phyloP scores from a whole-genome alignment of 2,329 filamentous ascomycete genomes.

The Coniosporium tulheliwenetii region DNA sequence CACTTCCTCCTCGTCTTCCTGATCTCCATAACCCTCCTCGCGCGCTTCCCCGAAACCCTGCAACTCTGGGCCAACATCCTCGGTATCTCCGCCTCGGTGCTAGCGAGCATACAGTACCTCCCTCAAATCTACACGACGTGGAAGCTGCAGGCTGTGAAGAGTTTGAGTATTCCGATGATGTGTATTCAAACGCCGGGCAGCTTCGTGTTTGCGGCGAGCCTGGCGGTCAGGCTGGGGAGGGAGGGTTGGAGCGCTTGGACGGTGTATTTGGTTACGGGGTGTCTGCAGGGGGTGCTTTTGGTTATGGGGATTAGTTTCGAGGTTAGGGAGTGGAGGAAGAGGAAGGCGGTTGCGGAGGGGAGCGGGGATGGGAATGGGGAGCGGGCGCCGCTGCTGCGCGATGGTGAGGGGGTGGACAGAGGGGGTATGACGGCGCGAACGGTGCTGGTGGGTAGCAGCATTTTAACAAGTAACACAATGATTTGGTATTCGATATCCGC shows the following conservation, averaged over 20 bases:
- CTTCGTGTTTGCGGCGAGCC: conserved; percentile 73
- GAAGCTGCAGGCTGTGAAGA: conserved; percentile 69
- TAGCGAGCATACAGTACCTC: conserved; percentile 82
- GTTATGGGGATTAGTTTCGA: conserved; percentile 69
- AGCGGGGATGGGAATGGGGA: conserved; percentile 5
- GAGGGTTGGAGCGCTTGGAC: conserved; percentile 94
- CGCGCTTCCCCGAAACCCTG: conserved; percentile 47
- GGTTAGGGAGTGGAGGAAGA: conserved; percentile 26
- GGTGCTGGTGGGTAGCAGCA: too few relatives aligned
- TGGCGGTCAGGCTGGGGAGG: conserved; percentile 54
- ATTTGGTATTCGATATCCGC: too few relatives aligned
- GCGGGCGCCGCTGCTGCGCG: conserved; percentile 5
- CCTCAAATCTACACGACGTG: conserved; percentile 93
- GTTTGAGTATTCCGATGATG: conserved; percentile 95
- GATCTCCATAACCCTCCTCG: conserved; percentile 44
- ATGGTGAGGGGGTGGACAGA: background rate
- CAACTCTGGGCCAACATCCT: conserved; percentile 72
- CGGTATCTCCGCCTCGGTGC: conserved; percentile 59
- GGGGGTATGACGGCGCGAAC: too few relatives aligned
- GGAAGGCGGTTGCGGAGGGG: conserved; percentile 8
- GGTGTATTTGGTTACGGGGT: conserved; percentile 73
- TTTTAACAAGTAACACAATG: too few relatives aligned
- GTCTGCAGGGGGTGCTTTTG: conserved; percentile 69
- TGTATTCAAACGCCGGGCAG: conserved; percentile 91
- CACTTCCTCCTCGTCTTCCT: conserved; percentile 62